These are phyloP conservation scores for Cryptococcus sp. DNA, from an alignment of 1,284 basidiomycete genomes.

Conservation along the genomic window DNA sequence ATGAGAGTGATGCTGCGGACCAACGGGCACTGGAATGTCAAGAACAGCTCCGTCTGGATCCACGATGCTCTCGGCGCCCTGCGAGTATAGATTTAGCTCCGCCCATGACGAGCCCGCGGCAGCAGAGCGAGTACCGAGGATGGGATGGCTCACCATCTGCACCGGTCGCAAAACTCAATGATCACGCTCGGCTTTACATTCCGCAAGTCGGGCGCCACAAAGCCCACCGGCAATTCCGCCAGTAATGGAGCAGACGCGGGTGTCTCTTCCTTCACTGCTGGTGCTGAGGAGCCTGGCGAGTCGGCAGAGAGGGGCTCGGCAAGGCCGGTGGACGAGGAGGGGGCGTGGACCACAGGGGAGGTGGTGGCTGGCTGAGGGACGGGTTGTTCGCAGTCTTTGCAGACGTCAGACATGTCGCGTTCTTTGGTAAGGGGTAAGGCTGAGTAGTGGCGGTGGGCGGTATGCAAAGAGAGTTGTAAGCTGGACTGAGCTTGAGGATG, in stretches of 20 bases:
- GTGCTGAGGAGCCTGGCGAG: conserved; percentile 4
- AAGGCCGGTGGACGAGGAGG: neutral
- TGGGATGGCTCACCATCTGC: conserved; percentile 55
- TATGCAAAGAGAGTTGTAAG: too few relatives aligned
- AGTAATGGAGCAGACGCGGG: neutral
- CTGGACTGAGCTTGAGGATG: too few relatives aligned
- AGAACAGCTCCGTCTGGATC: conserved; percentile 80
- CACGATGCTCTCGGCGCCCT: conserved; percentile 67
- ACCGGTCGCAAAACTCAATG: conserved; percentile 83
- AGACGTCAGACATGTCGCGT: conserved; percentile 7
- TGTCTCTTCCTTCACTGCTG: neutral
- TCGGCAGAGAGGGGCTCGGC: neutral
- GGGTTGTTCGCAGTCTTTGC: conserved; percentile 6
- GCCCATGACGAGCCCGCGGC: neutral
- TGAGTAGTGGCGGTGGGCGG: too few relatives aligned
- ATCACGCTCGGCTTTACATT: conserved; percentile 31
- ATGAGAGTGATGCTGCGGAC: conserved; percentile 66
- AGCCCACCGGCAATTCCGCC: neutral
- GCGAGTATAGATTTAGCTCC: conserved; percentile 5
- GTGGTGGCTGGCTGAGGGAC: neutral
- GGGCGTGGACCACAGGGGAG: neutral
- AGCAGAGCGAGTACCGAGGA: neutral
- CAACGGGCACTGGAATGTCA: conserved; percentile 77
- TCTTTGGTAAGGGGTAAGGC: neutral
- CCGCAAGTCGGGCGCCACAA: conserved; percentile 3